A percentile compares a stretch with the other conserved stretches of the same genome.
Conservation (phyloP, 306 rosid species). For the Ceratonia siliqua region DNA sequence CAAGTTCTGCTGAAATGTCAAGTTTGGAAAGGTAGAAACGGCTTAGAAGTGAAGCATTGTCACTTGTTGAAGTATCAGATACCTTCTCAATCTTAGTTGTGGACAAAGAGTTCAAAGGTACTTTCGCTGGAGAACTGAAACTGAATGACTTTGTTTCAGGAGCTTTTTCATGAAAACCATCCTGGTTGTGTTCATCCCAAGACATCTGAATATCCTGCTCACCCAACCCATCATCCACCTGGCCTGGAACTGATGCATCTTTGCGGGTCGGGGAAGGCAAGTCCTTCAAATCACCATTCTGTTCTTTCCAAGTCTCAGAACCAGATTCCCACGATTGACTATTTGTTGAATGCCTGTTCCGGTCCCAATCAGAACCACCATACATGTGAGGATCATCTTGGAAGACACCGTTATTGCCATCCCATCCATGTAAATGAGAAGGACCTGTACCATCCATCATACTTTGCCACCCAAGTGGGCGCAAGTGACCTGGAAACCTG, state of each 20-base stretch:
- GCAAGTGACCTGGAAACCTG: conserved; percentile 81
- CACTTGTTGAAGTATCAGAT: conserved; percentile 41
- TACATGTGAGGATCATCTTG: conserved; percentile 76
- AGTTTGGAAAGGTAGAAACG: conserved; percentile 82
- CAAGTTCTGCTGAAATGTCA: conserved; percentile 73
- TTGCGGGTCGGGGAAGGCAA: conserved; percentile 66
- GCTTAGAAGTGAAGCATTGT: conserved; percentile 50
- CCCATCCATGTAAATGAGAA: conserved; percentile 89
- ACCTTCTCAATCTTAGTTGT: conserved; percentile 47
- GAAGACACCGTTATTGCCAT: conserved; percentile 71
- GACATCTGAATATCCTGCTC: conserved; percentile 53
- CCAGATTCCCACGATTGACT: conserved; percentile 82
- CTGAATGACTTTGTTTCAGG: conserved; percentile 51
- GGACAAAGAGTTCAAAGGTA: conserved; percentile 42
- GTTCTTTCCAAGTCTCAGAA: conserved; percentile 80
- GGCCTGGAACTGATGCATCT: conserved; percentile 57
- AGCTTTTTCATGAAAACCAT: conserved; percentile 45
- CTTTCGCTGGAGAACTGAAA: conserved; percentile 57
- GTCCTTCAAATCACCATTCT: conserved; percentile 67
- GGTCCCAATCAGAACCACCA: conserved; percentile 87
- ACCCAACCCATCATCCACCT: conserved; percentile 50
- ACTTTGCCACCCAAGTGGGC: conserved; percentile 84
- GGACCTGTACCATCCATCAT: conserved; percentile 86
- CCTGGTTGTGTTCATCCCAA: conserved; percentile 49
- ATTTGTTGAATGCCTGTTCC: conserved; percentile 69